These are phyloP conservation scores for Thozetella sp. DNA, from an alignment of 495 filamentous ascomycete species.

Conservation along the genomic window DNA sequence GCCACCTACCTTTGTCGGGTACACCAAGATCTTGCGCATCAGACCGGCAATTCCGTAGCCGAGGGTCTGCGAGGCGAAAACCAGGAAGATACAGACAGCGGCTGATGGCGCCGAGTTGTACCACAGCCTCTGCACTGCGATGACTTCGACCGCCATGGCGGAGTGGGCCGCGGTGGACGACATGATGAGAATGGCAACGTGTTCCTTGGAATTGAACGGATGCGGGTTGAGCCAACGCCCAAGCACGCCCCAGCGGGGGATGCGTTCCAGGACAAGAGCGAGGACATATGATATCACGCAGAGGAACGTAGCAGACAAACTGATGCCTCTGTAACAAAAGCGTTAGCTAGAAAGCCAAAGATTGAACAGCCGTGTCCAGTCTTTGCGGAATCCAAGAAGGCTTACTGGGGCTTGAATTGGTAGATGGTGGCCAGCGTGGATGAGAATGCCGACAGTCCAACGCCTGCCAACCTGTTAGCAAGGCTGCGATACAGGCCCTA, in stretches of 20 bases:
- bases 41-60: constrained; percentile 53
- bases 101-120: constrained; percentile 32
- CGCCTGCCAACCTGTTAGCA: constrained; percentile 11
- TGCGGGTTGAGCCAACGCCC: constrained; percentile 32
- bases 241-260: constrained; percentile 32
- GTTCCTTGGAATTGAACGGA: constrained; percentile 39
- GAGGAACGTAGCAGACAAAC: constrained; percentile 40
- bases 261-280: constrained; percentile 31
- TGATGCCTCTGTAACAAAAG: constrained; percentile 20
- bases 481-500: background rate
- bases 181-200: constrained; percentile 34
- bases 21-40: constrained; percentile 48
- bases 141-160: constrained; percentile 29
- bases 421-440: constrained; percentile 28
- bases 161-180: constrained; percentile 28
- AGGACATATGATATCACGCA: constrained; percentile 37
- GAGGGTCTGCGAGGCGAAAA: constrained; percentile 39
- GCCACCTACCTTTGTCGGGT: constrained; percentile 42
- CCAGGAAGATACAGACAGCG: constrained; percentile 33
- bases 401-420: constrained; percentile 44
- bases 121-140: constrained; percentile 38
- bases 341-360: too few relatives aligned
- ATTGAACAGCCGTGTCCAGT: too few relatives aligned
- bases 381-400: background rate
- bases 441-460: constrained; percentile 29